phyloP scores from a whole-genome alignment of 1,284 basidiomycete genomes.

The Fistulina hepatica region DNA sequence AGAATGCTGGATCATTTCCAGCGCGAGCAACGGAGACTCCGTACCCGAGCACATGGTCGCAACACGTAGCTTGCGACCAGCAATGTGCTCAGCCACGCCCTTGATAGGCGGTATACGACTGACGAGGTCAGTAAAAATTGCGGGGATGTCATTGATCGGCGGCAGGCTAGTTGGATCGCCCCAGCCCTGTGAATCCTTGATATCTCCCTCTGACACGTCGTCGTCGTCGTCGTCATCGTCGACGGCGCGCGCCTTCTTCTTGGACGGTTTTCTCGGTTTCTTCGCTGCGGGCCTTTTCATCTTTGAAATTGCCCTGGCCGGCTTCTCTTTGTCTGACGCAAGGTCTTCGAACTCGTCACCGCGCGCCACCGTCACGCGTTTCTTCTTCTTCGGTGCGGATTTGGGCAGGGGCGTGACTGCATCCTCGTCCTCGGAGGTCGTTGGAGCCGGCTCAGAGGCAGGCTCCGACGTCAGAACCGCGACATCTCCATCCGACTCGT shows the following conservation, averaged over 20 bases:
- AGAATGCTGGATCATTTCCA: slow-evolving; percentile 72
- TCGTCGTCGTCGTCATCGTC: slow-evolving; percentile 17
- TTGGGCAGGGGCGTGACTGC: slow-evolving; percentile 23
- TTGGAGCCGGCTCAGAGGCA: not conserved
- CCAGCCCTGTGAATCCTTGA: slow-evolving; percentile 15
- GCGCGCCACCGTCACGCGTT: slow-evolving; percentile 12
- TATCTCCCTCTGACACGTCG: not conserved
- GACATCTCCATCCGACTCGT: no score
- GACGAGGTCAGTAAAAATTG: slow-evolving; percentile 82
- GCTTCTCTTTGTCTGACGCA: slow-evolving; percentile 33
- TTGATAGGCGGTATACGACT: slow-evolving; percentile 59
- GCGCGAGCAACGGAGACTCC: slow-evolving; percentile 85
- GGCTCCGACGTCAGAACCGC: no score
- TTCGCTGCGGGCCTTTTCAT: not conserved
- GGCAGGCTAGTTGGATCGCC: slow-evolving; percentile 48
- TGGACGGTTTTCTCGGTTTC: slow-evolving; percentile 8
- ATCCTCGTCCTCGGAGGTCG: slow-evolving; percentile 2
- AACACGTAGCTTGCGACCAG: slow-evolving; percentile 79
- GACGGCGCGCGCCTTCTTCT: slow-evolving; percentile 15
- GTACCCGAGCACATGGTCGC: slow-evolving; percentile 98
- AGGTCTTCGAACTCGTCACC: slow-evolving; percentile 18
- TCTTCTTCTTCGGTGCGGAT: slow-evolving; percentile 18
- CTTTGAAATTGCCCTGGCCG: slow-evolving; percentile 18
- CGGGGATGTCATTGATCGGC: slow-evolving; percentile 72
- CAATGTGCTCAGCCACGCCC: slow-evolving; percentile 57